A percentile compares a stretch with the other conserved stretches of the same genome.
Conservation (phyloP, 129 eudicot genomes). For the Chrysanthemum seticuspe region DNA sequence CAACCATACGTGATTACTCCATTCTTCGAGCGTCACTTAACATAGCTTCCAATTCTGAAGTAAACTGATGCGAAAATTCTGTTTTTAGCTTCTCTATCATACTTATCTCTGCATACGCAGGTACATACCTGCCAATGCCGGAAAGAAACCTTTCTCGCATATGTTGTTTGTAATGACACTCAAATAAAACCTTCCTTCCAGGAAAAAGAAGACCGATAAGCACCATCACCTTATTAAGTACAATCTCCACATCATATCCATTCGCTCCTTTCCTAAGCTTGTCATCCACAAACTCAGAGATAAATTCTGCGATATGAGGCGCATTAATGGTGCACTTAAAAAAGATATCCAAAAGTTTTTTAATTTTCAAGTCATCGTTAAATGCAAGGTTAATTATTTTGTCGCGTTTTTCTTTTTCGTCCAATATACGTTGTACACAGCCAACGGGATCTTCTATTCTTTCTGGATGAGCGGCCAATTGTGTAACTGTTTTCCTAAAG, state of each 20-base stretch:
- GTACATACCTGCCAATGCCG: too few species aligned
- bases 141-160: too few species aligned
- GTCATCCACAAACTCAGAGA: too few species aligned
- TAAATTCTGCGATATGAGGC: too few species aligned
- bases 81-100: conserved; percentile 43
- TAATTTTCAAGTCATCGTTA: conserved; percentile 47
- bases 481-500: conserved; percentile 39
- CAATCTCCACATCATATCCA: too few species aligned
- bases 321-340: too few species aligned
- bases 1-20: neutral
- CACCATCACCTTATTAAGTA: too few species aligned
- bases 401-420: conserved; percentile 53
- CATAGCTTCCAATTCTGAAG: conserved; percentile 52
- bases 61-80: conserved; percentile 44
- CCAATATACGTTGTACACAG: conserved; percentile 49
- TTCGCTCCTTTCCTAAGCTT: too few species aligned
- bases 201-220: too few species aligned
- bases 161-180: too few species aligned
- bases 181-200: too few species aligned
- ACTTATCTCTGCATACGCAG: conserved; percentile 22
- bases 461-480: conserved; percentile 54
- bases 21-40: conserved; percentile 47
- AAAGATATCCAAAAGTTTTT: conserved; percentile 35
- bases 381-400: conserved; percentile 43
- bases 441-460: conserved; percentile 46